These are phyloP conservation scores for Cardamine resedifolia DNA, from an alignment of 345 rosid genomes.

Conservation along the genomic window DNA sequence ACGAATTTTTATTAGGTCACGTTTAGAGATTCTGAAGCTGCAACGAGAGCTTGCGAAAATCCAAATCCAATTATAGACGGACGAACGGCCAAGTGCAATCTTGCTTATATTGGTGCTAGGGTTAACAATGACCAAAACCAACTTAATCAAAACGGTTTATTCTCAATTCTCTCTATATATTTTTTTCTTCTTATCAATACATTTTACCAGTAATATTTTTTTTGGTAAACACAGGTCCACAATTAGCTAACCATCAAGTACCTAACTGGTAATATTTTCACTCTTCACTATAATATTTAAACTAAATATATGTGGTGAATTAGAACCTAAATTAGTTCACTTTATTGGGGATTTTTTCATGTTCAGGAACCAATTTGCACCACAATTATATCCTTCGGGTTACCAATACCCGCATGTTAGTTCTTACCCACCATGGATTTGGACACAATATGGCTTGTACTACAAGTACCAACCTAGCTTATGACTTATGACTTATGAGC, in stretches of 20 bases:
- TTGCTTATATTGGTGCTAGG: conserved; percentile 43
- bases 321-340: neutral
- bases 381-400: neutral
- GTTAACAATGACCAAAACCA: neutral
- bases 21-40: conserved; percentile 63
- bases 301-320: neutral
- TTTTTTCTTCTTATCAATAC: neutral
- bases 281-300: neutral
- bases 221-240: neutral
- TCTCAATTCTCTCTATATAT: neutral
- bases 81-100: conserved; percentile 58
- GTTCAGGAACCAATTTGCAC: neutral
- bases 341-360: neutral
- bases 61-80: conserved; percentile 61
- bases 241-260: neutral
- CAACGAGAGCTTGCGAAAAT: conserved; percentile 56
- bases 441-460: neutral
- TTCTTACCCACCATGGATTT: neutral
- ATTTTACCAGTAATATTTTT: neutral
- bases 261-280: neutral
- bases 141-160: neutral
- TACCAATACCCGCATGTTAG: neutral
- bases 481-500: neutral
- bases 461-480: neutral
- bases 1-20: conserved; percentile 33